These are phyloP conservation scores for Fusarium haematococcum DNA, from an alignment of 2,329 filamentous ascomycete species.

Conservation along the genomic window DNA sequence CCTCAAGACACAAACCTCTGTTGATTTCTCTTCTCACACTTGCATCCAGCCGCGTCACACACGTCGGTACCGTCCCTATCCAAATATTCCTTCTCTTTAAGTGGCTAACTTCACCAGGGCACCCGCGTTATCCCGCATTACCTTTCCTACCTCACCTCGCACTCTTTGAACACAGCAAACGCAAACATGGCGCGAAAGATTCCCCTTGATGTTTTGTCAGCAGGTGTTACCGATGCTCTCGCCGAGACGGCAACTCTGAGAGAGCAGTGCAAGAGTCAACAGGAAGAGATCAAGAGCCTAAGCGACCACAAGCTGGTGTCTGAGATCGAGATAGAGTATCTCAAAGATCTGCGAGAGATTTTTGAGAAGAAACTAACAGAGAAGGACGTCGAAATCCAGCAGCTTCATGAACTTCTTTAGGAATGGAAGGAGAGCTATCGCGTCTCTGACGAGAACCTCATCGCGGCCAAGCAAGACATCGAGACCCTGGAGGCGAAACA, in stretches of 20 bases:
- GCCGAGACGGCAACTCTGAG: not conserved
- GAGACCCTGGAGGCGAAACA: not conserved
- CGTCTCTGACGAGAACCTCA: not conserved
- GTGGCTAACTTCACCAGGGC: not conserved
- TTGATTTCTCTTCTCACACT: not conserved
- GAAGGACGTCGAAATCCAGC: not conserved
- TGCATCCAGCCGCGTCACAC: too few species aligned
- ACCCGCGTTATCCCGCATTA: not conserved
- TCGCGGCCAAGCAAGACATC: not conserved
- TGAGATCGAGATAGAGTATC: not conserved
- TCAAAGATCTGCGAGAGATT: not conserved
- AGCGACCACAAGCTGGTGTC: not conserved
- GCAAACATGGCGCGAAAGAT: not conserved
- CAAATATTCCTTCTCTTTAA: too few species aligned
- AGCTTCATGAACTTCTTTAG: not conserved
- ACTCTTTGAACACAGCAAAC: not conserved
- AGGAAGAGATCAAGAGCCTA: slow-evolving; percentile 3
- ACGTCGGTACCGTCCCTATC: not conserved
- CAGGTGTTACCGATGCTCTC: not conserved
- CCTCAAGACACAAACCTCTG: not conserved
- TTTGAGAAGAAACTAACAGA: not conserved
- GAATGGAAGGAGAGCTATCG: not conserved
- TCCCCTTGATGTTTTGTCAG: not conserved
- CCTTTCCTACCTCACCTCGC: not conserved
- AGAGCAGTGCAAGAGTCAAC: not conserved